A percentile compares a stretch with the other conserved stretches of the same genome.
phyloP scores from a whole-genome alignment of 2,329 filamentous ascomycete species.

The Parafenestella ontariensis region DNA sequence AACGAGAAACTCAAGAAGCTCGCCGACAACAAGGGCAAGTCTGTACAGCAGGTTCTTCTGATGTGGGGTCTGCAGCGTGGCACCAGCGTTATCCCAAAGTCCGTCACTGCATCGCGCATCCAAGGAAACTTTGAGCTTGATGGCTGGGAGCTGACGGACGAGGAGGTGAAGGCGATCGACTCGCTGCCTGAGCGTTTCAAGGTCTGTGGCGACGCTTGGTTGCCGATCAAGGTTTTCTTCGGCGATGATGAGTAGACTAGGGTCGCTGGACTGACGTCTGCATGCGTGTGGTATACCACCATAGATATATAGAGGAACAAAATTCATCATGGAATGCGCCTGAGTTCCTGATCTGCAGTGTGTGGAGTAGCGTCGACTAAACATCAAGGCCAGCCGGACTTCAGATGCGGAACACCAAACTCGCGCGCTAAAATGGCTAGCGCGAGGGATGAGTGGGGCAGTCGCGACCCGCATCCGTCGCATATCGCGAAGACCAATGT shows the following conservation, averaged over 20 bases:
- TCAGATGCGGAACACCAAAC: too few species aligned
- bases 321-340: too few species aligned
- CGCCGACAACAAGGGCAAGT: constrained; percentile 70
- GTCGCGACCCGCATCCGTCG: constrained; percentile 6
- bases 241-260: constrained; percentile 73
- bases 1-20: constrained; percentile 68
- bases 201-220: constrained; percentile 72
- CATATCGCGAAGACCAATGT: neutral
- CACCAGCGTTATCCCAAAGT: constrained; percentile 87
- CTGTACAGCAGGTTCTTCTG: constrained; percentile 77
- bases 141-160: constrained; percentile 74
- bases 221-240: constrained; percentile 82
- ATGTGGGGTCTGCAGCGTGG: constrained; percentile 83
- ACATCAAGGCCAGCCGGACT: too few species aligned
- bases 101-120: constrained; percentile 75
- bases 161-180: constrained; percentile 74
- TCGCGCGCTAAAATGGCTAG: constrained; percentile 12
- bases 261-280: neutral
- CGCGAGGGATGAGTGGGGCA: constrained; percentile 7
- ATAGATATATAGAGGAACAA: constrained; percentile 14
- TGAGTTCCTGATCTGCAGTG: too few species aligned
- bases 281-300: constrained; percentile 18
- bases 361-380: too few species aligned
- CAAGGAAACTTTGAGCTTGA: constrained; percentile 76
- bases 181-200: constrained; percentile 77